These are phyloP conservation scores for Suillus paluster DNA, from an alignment of 768 basidiomycete genomes.

Conservation along the genomic window DNA sequence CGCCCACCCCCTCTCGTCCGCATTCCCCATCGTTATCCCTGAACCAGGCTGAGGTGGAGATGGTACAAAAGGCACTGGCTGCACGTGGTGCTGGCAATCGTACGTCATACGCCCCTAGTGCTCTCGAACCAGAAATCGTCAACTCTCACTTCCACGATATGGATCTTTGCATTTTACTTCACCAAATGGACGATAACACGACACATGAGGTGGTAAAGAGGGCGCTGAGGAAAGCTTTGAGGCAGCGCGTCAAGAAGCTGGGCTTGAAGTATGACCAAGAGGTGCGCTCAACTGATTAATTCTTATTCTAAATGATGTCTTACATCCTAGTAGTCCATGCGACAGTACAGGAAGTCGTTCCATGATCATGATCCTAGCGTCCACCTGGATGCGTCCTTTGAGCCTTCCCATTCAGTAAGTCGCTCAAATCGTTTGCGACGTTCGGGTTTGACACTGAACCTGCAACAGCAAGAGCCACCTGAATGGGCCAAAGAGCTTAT, in stretches of 20 bases:
- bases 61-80: conserved; percentile 61
- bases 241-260: conserved; percentile 76
- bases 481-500: conserved; percentile 80
- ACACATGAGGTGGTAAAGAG: conserved; percentile 79
- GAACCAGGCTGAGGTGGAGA: conserved; percentile 63
- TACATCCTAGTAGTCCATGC: conserved; percentile 57
- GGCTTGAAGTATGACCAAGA: conserved; percentile 83
- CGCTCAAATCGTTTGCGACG: not conserved
- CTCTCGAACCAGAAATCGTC: conserved; percentile 67
- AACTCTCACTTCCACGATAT: conserved; percentile 78
- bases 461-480: conserved; percentile 57
- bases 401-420: conserved; percentile 41
- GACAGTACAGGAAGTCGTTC: conserved; percentile 63
- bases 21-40: conserved; percentile 57
- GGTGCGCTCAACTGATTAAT: conserved; percentile 39
- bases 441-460: conserved; percentile 14
- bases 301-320: conserved; percentile 4
- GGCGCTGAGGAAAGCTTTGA: conserved; percentile 77
- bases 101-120: conserved; percentile 61
- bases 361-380: conserved; percentile 70
- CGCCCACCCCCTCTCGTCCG: conserved; percentile 60
- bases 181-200: conserved; percentile 65
- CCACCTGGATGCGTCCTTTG: conserved; percentile 50
- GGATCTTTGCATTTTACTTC: conserved; percentile 77
- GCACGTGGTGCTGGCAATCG: conserved; percentile 54